Conservation (phyloP, 441 rosid genomes). For the Gossypium davidsonii region DNA sequence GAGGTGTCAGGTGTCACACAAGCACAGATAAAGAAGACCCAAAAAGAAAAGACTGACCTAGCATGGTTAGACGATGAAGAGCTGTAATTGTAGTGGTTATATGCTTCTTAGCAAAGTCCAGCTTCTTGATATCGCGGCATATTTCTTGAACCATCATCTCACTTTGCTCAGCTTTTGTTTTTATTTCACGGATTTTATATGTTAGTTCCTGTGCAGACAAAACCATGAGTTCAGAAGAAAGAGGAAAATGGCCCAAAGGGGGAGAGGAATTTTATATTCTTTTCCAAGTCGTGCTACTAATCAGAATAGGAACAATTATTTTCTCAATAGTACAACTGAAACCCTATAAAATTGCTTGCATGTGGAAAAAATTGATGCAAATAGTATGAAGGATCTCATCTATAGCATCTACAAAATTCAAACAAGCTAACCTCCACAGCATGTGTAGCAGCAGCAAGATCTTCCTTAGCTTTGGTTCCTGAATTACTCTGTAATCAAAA, state of each 20-base stretch:
- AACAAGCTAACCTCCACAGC: slow-evolving; percentile 80
- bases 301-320: not conserved
- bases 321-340: not conserved
- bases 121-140: slow-evolving; percentile 97
- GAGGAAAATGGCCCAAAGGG: not conserved
- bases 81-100: slow-evolving; percentile 98
- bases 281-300: not conserved
- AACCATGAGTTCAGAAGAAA: slow-evolving; percentile 12
- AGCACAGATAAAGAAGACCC: not conserved
- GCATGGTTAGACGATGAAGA: slow-evolving; percentile 98
- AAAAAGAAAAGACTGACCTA: slow-evolving; percentile 47
- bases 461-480: slow-evolving; percentile 96
- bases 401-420: slow-evolving; percentile 8
- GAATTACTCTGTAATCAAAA: slow-evolving; percentile 78
- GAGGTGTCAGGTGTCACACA: not conserved
- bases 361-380: not conserved
- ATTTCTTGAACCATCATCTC: slow-evolving; percentile 99
- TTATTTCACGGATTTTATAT: slow-evolving; percentile 89
- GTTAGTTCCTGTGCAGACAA: slow-evolving; percentile 68
- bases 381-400: not conserved
- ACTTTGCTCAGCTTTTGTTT: slow-evolving; percentile 98
- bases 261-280: not conserved
- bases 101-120: slow-evolving; percentile 99
- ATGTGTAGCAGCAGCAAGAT: slow-evolving; percentile 95
- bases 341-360: slow-evolving; percentile 5